Evolutionary conservation across 495 filamentous ascomycete genomes (phyloP).

Genomic region (Aspergillus egyptiacus): DNA sequence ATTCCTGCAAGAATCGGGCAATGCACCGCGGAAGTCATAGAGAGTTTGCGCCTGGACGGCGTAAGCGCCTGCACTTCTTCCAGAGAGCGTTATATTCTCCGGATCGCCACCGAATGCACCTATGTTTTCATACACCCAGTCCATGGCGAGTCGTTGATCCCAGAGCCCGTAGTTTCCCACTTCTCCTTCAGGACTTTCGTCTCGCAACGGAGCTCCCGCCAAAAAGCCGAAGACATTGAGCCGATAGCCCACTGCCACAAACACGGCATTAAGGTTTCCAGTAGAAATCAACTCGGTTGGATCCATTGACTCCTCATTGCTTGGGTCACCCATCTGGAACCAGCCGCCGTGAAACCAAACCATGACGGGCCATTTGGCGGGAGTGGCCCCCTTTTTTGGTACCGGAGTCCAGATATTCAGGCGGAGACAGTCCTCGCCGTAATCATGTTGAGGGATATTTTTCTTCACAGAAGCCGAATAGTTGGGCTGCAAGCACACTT

Average conservation of each 20-base stretch:
- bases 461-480: conserved; percentile 22
- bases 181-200: conserved; percentile 41
- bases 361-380: conserved; percentile 47
- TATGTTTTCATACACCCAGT: conserved; percentile 56
- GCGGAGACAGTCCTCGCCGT: conserved; percentile 43
- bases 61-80: conserved; percentile 55
- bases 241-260: conserved; percentile 56
- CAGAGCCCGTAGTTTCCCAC: conserved; percentile 54
- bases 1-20: conserved; percentile 10
- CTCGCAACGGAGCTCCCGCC: conserved; percentile 34
- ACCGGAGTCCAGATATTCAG: conserved; percentile 40
- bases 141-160: conserved; percentile 52
- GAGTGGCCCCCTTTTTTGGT: conserved; percentile 14
- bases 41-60: conserved; percentile 45
- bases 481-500: conserved; percentile 38
- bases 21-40: conserved; percentile 35
- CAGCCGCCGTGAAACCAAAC: conserved; percentile 50
- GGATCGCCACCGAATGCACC: conserved; percentile 52
- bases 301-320: conserved; percentile 26
- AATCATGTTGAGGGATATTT: conserved; percentile 12
- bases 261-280: conserved; percentile 42
- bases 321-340: conserved; percentile 42
- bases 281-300: conserved; percentile 48
- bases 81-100: conserved; percentile 53
- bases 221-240: conserved; percentile 58